Percentiles rank a stretch among this genome's conserved stretches.
Evolutionary conservation across 73 alveolate genomes (phyloP).

Genomic region (Paramecium biaurelia): DNA sequence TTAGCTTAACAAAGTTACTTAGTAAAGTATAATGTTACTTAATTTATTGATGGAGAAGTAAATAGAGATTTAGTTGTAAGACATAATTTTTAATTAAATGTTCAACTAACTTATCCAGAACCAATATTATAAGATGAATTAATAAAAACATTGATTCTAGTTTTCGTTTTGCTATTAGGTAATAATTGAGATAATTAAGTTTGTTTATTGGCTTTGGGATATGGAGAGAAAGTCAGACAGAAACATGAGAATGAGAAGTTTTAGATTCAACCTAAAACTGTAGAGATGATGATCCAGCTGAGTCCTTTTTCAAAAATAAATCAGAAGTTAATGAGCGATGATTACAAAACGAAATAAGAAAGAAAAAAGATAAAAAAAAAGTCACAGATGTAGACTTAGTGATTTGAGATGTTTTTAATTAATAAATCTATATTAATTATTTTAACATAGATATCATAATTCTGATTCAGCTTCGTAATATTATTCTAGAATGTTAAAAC

Average conservation of each 20-base stretch:
- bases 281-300: not conserved
- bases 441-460: constrained; percentile 1
- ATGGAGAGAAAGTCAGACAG: not conserved
- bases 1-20: not conserved
- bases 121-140: not conserved
- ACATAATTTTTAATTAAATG: not conserved
- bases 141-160: not conserved
- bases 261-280: not conserved
- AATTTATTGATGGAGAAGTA: not conserved
- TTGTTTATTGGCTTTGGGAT: not conserved
- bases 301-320: not conserved
- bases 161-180: not conserved
- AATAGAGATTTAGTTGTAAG: not conserved
- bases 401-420: not conserved
- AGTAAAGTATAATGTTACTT: not conserved
- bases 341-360: not conserved
- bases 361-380: not conserved
- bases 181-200: not conserved
- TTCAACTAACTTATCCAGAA: not conserved
- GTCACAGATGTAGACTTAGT: not conserved
- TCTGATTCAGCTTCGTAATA: constrained; percentile 85
- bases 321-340: not conserved
- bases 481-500: constrained; percentile 82
- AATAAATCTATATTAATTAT: not conserved
- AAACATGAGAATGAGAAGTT: not conserved